A percentile compares a stretch with the other conserved stretches of the same genome.
Conservation (phyloP, 2,329 filamentous ascomycete genomes). For the Chrysosphaeria jannelii region DNA sequence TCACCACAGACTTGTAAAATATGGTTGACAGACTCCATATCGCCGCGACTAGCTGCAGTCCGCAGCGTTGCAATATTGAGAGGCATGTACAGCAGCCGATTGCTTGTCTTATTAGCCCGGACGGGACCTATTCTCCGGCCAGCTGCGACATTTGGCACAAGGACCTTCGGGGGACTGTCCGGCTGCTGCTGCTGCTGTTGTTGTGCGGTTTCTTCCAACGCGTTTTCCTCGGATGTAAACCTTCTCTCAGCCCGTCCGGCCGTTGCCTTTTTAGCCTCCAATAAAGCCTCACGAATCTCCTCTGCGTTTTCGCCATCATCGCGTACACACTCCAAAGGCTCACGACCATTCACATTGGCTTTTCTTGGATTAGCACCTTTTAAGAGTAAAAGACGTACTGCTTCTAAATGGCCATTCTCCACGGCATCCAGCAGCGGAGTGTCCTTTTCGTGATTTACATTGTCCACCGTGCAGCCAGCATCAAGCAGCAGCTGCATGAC, state of each 20-base stretch:
- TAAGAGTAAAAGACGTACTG: conserved; percentile 56
- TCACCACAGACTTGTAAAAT: conserved; percentile 29
- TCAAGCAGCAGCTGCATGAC: conserved; percentile 71
- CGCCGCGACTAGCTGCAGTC: conserved; percentile 26
- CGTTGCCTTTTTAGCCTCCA: conserved; percentile 26
- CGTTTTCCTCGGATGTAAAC: conserved; percentile 26
- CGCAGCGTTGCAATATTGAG: conserved; percentile 30
- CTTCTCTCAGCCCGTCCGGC: conserved; percentile 20
- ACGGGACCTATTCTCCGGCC: no score
- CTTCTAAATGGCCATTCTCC: conserved; percentile 74
- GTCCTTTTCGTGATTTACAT: conserved; percentile 52
- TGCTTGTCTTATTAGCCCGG: conserved; percentile 31
- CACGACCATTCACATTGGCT: conserved; percentile 73
- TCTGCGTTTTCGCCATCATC: conserved; percentile 47
- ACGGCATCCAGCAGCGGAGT: conserved; percentile 89
- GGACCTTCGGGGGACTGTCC: no score
- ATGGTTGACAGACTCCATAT: conserved; percentile 28
- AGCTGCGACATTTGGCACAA: no score
- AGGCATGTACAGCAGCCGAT: conserved; percentile 30
- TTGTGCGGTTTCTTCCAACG: conserved; percentile 27
- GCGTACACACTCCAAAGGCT: conserved; percentile 60
- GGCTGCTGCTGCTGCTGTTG: conserved; percentile 16
- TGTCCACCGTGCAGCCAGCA: conserved; percentile 61
- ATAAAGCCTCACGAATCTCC: conserved; percentile 42
- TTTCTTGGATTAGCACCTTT: conserved; percentile 78